Percentiles rank a stretch among this genome's conserved stretches.
Evolutionary conservation across 148 eudicot genomes (phyloP).

Genomic region (Spergularia bocconei): DNA sequence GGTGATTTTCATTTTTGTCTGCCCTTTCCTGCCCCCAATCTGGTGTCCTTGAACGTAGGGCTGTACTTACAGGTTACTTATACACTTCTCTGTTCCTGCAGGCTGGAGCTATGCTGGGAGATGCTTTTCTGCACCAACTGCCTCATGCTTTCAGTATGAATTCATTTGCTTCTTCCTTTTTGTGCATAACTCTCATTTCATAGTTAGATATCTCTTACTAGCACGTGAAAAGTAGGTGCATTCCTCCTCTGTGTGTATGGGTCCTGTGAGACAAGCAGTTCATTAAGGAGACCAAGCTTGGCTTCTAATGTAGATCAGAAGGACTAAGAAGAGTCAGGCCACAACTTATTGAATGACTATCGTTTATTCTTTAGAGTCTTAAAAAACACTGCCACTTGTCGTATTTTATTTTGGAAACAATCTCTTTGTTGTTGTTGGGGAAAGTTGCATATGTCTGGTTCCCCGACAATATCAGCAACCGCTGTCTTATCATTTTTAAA

Average conservation of each 20-base stretch:
- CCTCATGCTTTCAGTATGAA: slow-evolving; percentile 74
- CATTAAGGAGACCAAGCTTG: background rate
- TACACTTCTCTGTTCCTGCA: slow-evolving; percentile 30
- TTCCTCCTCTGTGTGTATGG: background rate
- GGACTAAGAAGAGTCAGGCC: background rate
- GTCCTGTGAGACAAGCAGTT: background rate
- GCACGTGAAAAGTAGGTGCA: background rate
- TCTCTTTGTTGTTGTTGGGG: background rate
- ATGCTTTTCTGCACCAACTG: slow-evolving; percentile 95
- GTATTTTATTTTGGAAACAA: background rate
- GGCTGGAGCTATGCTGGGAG: slow-evolving; percentile 99
- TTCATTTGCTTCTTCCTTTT: background rate
- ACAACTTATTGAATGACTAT: background rate
- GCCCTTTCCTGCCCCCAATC: background rate
- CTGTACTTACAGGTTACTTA: slow-evolving; percentile 2
- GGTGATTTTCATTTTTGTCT: background rate
- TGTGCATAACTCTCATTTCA: background rate
- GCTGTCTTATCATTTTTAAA: background rate
- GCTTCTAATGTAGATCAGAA: background rate
- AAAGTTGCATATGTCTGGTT: background rate
- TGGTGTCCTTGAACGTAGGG: background rate
- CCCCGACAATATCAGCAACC: background rate
- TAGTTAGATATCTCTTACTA: background rate
- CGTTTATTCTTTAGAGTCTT: background rate
- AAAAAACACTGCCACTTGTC: background rate